Percentiles rank a stretch among this genome's conserved stretches.
Conservation (phyloP, 257 asterid species). For the Perilla frutescens region DNA sequence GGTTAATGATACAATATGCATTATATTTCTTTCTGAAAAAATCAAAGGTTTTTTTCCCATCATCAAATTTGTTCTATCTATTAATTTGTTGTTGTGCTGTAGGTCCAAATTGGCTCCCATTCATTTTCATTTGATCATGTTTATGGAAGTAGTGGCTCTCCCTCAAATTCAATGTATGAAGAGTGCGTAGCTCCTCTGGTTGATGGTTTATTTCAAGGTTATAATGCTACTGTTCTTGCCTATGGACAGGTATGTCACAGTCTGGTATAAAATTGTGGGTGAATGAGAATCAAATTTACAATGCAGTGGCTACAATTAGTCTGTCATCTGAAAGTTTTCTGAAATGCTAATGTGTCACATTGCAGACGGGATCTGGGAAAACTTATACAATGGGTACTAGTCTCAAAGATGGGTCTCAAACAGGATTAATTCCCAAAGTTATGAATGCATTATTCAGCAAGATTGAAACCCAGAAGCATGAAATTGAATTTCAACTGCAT, state of each 20-base stretch:
- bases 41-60: neutral
- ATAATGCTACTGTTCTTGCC: conserved; percentile 97
- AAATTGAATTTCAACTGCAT: conserved; percentile 82
- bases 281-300: neutral
- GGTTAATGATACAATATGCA: neutral
- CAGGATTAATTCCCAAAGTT: conserved; percentile 84
- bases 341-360: neutral
- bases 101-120: conserved; percentile 91
- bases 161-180: conserved; percentile 73
- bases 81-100: conserved; percentile 17
- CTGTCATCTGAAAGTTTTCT: conserved; percentile 1
- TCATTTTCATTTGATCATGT: conserved; percentile 95
- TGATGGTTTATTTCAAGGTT: conserved; percentile 93
- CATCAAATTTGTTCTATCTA: conserved; percentile 8
- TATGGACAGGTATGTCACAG: conserved; percentile 78
- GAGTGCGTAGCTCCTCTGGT: conserved; percentile 93
- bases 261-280: neutral
- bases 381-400: conserved; percentile 95
- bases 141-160: conserved; percentile 81
- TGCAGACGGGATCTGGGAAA: conserved; percentile 98
- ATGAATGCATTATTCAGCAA: conserved; percentile 83
- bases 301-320: neutral
- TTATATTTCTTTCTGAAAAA: neutral
- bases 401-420: conserved; percentile 72
- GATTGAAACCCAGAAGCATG: conserved; percentile 76